Percentiles rank a stretch among this genome's conserved stretches.
Evolutionary conservation across 83 land plant genomes (phyloP).

Genomic region (Diphasiastrum complanatum): DNA sequence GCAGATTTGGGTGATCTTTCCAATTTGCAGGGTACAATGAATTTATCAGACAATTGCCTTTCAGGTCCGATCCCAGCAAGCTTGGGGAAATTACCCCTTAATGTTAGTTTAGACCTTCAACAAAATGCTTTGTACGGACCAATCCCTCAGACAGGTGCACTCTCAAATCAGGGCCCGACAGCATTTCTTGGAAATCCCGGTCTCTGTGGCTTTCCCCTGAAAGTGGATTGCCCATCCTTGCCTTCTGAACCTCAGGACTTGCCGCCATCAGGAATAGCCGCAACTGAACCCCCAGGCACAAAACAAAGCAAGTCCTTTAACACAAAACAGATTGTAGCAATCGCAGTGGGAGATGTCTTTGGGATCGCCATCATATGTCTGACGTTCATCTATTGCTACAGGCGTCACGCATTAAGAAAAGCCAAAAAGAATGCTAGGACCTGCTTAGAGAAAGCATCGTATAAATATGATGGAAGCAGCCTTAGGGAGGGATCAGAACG

Average conservation of each 20-base stretch:
- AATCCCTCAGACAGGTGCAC: constrained; percentile 4
- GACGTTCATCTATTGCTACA: background rate
- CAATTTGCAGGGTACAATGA: background rate
- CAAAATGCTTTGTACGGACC: background rate
- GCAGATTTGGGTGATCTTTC: background rate
- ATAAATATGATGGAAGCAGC: background rate
- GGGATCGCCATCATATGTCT: background rate
- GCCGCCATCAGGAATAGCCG: constrained; percentile 8
- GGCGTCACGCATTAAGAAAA: background rate
- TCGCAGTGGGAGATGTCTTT: too few species aligned
- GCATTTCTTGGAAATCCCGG: constrained; percentile 14
- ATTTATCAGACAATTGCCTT: background rate
- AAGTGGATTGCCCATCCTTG: background rate
- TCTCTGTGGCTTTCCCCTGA: constrained; percentile 12
- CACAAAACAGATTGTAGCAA: background rate
- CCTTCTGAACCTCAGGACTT: background rate
- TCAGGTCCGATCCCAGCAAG: background rate
- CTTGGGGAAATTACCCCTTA: background rate
- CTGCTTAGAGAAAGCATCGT: background rate
- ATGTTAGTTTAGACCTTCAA: constrained; percentile 3
- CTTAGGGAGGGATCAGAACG: background rate
- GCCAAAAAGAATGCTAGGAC: background rate
- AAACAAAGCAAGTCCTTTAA: background rate
- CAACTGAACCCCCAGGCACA: background rate
- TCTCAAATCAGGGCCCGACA: constrained; percentile 12